Conservation (phyloP, 306 rosid species). For the Medicago lupulina region DNA sequence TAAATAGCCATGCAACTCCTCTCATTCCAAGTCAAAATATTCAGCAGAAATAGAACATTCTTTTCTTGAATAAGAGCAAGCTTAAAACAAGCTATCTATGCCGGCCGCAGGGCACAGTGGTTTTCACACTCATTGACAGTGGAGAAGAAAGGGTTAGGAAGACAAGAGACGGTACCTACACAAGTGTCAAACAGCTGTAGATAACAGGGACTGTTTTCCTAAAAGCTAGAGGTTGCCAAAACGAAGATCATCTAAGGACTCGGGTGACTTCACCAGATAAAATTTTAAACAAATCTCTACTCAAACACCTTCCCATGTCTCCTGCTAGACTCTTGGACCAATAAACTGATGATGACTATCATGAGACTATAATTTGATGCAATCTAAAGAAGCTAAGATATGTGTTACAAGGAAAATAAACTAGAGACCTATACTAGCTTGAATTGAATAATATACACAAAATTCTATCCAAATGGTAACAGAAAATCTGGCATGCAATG, state of each 20-base stretch:
- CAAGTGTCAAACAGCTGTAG: not conserved
- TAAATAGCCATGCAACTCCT: not conserved
- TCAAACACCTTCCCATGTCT: not conserved
- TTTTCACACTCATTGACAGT: not conserved
- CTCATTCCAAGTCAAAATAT: not conserved
- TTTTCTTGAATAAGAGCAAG: not conserved
- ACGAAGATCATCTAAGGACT: not conserved
- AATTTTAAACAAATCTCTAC: not conserved
- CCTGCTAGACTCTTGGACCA: slow-evolving; percentile 9
- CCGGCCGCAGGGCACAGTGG: not conserved
- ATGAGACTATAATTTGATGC: not conserved
- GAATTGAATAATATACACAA: not conserved
- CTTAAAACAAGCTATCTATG: not conserved
- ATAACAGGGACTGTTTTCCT: not conserved
- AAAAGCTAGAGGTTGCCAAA: not conserved
- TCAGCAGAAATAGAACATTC: not conserved
- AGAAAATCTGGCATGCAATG: slow-evolving; percentile 12
- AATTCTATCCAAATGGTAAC: slow-evolving; percentile 16
- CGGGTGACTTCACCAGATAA: not conserved
- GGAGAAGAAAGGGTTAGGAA: not conserved
- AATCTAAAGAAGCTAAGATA: slow-evolving; percentile 6
- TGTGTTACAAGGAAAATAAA: slow-evolving; percentile 3
- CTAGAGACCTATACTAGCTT: not conserved
- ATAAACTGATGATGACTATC: not conserved
- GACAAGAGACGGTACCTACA: not conserved